These are phyloP conservation scores for Aureobasidium leucospermi DNA, from an alignment of 2,329 filamentous ascomycete genomes.

Conservation along the genomic window DNA sequence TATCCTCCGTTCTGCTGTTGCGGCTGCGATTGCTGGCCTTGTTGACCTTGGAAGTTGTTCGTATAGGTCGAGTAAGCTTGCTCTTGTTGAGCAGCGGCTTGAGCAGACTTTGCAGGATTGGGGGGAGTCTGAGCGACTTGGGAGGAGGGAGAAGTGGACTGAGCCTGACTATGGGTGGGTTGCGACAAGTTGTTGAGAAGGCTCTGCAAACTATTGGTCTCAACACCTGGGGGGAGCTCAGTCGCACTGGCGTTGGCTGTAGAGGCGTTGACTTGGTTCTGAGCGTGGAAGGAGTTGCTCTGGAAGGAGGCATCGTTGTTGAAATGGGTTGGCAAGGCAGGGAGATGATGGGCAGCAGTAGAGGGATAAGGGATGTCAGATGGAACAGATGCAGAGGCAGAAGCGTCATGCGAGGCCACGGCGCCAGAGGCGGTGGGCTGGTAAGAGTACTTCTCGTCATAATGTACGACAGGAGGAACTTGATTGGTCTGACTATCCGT, in stretches of 20 bases:
- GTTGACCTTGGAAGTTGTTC: background rate
- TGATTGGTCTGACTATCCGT: conserved; percentile 12
- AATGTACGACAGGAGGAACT: conserved; percentile 2
- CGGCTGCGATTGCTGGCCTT: conserved; percentile 17
- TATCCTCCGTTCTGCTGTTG: conserved; percentile 16
- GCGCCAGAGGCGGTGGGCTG: conserved; percentile 2
- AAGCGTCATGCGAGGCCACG: conserved; percentile 28
- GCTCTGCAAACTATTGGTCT: conserved; percentile 10
- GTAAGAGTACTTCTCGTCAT: conserved; percentile 9
- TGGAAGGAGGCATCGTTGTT: conserved; percentile 12
- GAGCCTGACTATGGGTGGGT: conserved; percentile 22
- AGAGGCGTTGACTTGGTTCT: conserved; percentile 5
- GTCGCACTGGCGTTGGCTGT: background rate
- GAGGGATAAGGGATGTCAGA: conserved; percentile 2
- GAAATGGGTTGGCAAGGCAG: conserved; percentile 9
- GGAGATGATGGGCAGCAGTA: conserved; percentile 6
- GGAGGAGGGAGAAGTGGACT: conserved; percentile 25
- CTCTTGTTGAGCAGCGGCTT: conserved; percentile 41
- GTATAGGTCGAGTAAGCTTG: conserved; percentile 10
- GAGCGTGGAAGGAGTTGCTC: conserved; percentile 18
- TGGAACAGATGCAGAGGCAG: conserved; percentile 14
- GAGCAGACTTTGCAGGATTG: conserved; percentile 40
- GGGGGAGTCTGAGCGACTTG: conserved; percentile 22
- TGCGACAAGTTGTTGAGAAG: conserved; percentile 17
- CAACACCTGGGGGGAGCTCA: conserved; percentile 5